phyloP scores from a whole-genome alignment of 352 stramenopile genomes.

The Globisporangium nunn region DNA sequence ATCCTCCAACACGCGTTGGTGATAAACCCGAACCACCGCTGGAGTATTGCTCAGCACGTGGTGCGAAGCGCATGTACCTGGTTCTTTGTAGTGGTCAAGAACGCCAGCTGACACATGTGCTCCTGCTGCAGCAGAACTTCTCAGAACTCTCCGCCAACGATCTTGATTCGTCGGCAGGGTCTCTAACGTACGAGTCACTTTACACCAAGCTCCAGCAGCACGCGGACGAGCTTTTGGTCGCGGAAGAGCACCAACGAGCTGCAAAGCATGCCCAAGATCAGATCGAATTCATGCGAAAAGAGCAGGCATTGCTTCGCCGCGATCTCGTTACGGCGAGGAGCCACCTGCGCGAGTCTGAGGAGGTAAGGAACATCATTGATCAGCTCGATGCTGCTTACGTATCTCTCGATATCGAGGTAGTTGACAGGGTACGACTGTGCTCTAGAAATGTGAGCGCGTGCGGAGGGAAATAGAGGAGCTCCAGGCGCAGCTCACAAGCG shows the following conservation, averaged over 20 bases:
- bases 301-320: constrained; percentile 37
- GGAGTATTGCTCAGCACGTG: constrained; percentile 38
- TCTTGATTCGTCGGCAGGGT: not conserved
- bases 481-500: constrained; percentile 22
- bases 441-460: constrained; percentile 18
- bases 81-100: not conserved
- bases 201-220: constrained; percentile 19
- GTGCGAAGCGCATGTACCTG: constrained; percentile 5
- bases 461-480: constrained; percentile 25
- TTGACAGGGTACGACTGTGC: not conserved
- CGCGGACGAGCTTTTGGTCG: constrained; percentile 22
- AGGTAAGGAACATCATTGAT: constrained; percentile 12
- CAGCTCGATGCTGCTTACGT: not conserved
- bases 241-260: constrained; percentile 20
- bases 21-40: constrained; percentile 38
- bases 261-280: constrained; percentile 52
- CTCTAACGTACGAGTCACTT: constrained; percentile 10
- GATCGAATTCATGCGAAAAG: constrained; percentile 54
- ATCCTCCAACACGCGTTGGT: constrained; percentile 40
- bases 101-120: not conserved
- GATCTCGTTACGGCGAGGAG: constrained; percentile 44
- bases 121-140: not conserved
- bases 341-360: constrained; percentile 40
- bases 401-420: not conserved
- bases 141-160: not conserved